phyloP scores from a whole-genome alignment of 2,329 filamentous ascomycete genomes.

The Tetracladium maxilliforme region DNA sequence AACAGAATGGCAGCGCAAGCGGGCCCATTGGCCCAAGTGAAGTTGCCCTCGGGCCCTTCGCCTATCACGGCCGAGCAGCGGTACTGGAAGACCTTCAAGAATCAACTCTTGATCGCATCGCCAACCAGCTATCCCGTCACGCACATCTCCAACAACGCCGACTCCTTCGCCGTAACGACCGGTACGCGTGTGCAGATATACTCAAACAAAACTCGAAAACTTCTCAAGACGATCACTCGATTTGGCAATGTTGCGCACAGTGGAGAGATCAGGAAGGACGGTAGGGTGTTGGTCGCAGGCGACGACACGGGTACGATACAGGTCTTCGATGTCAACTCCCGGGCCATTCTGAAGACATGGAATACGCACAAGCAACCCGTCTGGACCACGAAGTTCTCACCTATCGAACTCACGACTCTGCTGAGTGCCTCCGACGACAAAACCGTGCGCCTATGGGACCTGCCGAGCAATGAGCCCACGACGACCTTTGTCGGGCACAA shows the following conservation, averaged over 20 bases:
- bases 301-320: constrained; percentile 88
- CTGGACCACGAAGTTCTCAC: constrained; percentile 86
- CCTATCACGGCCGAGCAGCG: constrained; percentile 81
- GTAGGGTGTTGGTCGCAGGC: constrained; percentile 76
- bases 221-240: constrained; percentile 84
- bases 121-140: constrained; percentile 83
- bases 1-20: no score
- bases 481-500: constrained; percentile 73
- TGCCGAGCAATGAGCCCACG: constrained; percentile 64
- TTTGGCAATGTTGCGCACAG: constrained; percentile 86
- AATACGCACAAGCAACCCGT: constrained; percentile 86
- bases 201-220: constrained; percentile 80
- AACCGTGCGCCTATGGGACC: constrained; percentile 87
- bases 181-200: constrained; percentile 88
- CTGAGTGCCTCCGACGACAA: constrained; percentile 87
- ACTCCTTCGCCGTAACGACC: constrained; percentile 86
- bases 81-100: constrained; percentile 94
- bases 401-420: constrained; percentile 68
- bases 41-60: constrained; percentile 69
- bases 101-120: constrained; percentile 77
- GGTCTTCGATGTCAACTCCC: constrained; percentile 81
- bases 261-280: constrained; percentile 79
- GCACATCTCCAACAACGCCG: constrained; percentile 60
- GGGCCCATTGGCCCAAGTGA: no score
- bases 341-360: constrained; percentile 93